Conservation (phyloP, 1,284 basidiomycete genomes). For the Pseudozyma flocculosa region DNA sequence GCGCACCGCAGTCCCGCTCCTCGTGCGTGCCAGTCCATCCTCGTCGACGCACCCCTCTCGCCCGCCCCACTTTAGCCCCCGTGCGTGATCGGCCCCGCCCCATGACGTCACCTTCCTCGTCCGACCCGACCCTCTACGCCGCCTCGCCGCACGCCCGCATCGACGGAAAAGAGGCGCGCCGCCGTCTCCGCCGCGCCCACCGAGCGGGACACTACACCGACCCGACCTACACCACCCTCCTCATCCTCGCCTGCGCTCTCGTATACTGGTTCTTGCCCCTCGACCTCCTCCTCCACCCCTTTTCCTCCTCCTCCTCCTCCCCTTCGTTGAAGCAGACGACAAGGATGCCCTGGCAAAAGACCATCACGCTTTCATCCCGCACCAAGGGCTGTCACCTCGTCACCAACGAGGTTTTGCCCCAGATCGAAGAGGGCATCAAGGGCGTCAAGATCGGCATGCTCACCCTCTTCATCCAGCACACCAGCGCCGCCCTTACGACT, state of each 20-base stretch:
- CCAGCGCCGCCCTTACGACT: constrained; percentile 81
- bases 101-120: constrained; percentile 1
- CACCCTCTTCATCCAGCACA: constrained; percentile 73
- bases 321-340: too few relatives aligned
- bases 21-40: too few relatives aligned
- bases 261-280: constrained; percentile 34
- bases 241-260: constrained; percentile 18
- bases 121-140: constrained; percentile 12
- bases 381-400: constrained; percentile 74
- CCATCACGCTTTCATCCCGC: constrained; percentile 65
- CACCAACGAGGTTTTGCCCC: constrained; percentile 72
- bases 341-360: constrained; percentile 87
- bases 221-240: constrained; percentile 21
- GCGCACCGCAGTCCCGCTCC: too few relatives aligned
- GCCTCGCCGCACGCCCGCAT: constrained; percentile 24
- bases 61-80: too few relatives aligned
- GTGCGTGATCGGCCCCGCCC: too few relatives aligned
- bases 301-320: too few relatives aligned
- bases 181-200: constrained; percentile 22
- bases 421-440: constrained; percentile 73
- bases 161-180: constrained; percentile 26
- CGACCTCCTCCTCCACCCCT: background rate
- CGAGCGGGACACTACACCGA: constrained; percentile 27
- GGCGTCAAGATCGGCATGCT: constrained; percentile 52
- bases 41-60: too few relatives aligned